Evolutionary conservation across 805 yeast genomes (phyloP).

Genomic region (Zygosaccharomyces bailii): DNA sequence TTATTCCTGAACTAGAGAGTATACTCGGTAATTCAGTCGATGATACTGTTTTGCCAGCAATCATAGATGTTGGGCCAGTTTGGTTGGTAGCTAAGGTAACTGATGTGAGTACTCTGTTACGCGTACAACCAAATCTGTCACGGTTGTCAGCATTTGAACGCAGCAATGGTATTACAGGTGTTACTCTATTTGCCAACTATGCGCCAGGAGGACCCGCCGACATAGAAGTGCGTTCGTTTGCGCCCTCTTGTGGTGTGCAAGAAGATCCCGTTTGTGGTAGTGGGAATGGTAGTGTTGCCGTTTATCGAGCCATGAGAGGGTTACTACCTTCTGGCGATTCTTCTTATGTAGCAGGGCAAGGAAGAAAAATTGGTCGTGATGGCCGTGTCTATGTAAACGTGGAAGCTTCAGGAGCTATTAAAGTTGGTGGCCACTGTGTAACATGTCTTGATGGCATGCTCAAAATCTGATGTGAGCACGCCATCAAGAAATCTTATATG

Average conservation of each 20-base stretch:
- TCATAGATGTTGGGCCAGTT: slow-evolving; percentile 40
- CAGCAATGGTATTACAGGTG: slow-evolving; percentile 27
- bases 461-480: neutral
- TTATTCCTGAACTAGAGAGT: slow-evolving; percentile 1
- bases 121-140: slow-evolving; percentile 30
- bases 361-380: slow-evolving; percentile 40
- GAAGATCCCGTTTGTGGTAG: slow-evolving; percentile 54
- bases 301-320: neutral
- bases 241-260: slow-evolving; percentile 31
- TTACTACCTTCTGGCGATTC: neutral
- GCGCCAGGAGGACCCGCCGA: slow-evolving; percentile 23
- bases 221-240: slow-evolving; percentile 41
- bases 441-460: neutral
- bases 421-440: slow-evolving; percentile 4
- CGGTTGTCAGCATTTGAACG: slow-evolving; percentile 13
- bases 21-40: slow-evolving; percentile 9
- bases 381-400: slow-evolving; percentile 31
- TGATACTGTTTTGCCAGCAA: slow-evolving; percentile 19
- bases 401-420: neutral
- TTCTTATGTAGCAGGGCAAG: slow-evolving; percentile 32
- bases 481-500: neutral
- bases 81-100: slow-evolving; percentile 38
- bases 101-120: slow-evolving; percentile 30
- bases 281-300: slow-evolving; percentile 26
- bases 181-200: slow-evolving; percentile 36